Percentiles rank a stretch among this genome's conserved stretches.
phyloP scores from a whole-genome alignment of 108 stramenopile genomes.

The Cyclotella sp. region DNA sequence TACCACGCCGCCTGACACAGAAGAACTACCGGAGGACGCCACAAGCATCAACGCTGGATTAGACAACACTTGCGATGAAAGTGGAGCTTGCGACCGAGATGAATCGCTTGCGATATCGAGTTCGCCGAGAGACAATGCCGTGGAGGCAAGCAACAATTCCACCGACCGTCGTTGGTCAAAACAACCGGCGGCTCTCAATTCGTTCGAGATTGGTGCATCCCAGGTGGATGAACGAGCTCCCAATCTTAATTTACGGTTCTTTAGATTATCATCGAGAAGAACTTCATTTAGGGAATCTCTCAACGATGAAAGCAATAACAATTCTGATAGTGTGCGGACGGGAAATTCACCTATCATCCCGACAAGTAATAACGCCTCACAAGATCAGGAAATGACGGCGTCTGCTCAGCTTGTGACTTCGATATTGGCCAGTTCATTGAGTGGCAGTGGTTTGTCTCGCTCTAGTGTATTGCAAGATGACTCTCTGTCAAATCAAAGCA shows the following conservation, averaged over 20 bases:
- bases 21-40: background rate
- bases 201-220: background rate
- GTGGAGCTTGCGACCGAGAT: background rate
- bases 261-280: background rate
- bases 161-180: background rate
- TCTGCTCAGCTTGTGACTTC: background rate
- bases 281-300: background rate
- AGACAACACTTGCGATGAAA: background rate
- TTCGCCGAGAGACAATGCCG: background rate
- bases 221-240: conserved; percentile 11
- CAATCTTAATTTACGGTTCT: conserved; percentile 16
- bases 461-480: background rate
- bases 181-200: background rate
- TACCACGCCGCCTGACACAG: background rate
- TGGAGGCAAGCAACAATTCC: background rate
- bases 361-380: background rate
- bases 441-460: background rate
- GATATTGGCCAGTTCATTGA: conserved; percentile 1
- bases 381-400: conserved; percentile 2
- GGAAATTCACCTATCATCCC: background rate
- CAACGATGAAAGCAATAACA: background rate
- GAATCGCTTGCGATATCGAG: background rate
- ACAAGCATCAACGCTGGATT: background rate
- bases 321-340: background rate
- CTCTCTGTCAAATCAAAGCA: background rate